Evolutionary conservation across 1,139 yeast species (phyloP), one percentile per base, ranked within the genome.

Genomic region (Magnusiomyces suaveolens): DNA sequence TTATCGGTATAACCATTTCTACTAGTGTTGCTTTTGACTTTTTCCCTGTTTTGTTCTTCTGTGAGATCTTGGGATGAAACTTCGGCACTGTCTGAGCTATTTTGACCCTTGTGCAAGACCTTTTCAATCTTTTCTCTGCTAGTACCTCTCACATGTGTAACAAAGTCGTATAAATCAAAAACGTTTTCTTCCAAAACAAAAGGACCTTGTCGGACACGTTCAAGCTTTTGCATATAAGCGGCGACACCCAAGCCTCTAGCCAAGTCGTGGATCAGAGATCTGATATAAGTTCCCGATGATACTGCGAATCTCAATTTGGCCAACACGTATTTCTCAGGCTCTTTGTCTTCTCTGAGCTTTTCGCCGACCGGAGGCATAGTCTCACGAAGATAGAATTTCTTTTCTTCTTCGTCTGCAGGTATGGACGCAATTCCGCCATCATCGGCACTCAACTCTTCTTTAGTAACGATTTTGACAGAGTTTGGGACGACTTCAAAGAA

Each of bases 211-310:
- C 79, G 76, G 10, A 72, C 67, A 63, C 99, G 78, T 6, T 81
- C 78, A 55, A 94, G 77, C 60, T 82, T 83, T 10, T 86, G 96
- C 96, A 94, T 90, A 65, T 88, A 90, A 0, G 96, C 89, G 20
- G 89, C 81, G 0, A 90, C 81, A 20, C 84, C 84, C 66, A 90
- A 72, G 0, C 92, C 84, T 58, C 87, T 78, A 1, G 96, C 97
- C 51, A 87, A 76, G 64, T 94, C 98, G 69, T 95, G 88, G 50
- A 92, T 77, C 56, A 94, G 73, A 18, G 97, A 86, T 61, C 98
- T 78, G 52, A 94, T 90, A 64, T 94, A 94, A 0, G 98, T 92
- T 1, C 99, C 99, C 0, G 97, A 88, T 0, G 96, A 86, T 0
- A 92, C 98, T 49, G 81, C 79, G 14, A 95, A 80, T 14, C 78